Evolutionary conservation across 768 basidiomycete species (phyloP), one percentile per base, ranked within the genome.

Genomic region (Leccinum uliginosum): DNA sequence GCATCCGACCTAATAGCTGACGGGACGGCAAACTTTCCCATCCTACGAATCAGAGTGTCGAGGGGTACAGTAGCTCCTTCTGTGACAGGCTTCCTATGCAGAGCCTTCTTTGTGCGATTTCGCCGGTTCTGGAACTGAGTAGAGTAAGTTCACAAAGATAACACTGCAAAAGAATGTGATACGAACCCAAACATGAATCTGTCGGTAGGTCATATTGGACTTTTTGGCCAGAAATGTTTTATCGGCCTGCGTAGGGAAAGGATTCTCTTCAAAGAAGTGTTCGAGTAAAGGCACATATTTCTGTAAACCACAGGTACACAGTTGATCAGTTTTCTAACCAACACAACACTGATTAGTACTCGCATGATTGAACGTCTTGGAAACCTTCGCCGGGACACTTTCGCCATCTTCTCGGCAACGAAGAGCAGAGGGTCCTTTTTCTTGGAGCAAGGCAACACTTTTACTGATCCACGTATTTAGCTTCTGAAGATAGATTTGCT

Each of bases 11-110:
- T 68, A 34, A 17, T 35, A 40, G 17, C 56, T 59, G 1, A 67
- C 14, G 48, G 69, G 15, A 73, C 53, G 17, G 66, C 54, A 14
- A 63, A 71, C 19, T 52, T 60, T 2, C 63, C 53, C 71, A 74
- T 74, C 15, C 57, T 55, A 75, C 51, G 19, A 24, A 23, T 23
- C 15, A 53, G 29, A 19, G 11, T 47, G 40, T 53, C 44, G 12
- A 48, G 52, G 3, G 52, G 44, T 9, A 23, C 29, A 24, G 29
- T 48, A 7, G 19, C 29, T 1, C 44, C 29, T 10, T 53, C 52
- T 7, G 6, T 11, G 2, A 9, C 15, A 0, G 43, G 29, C 9
- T 53, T 48, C 21, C 11, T 53, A 15, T 15, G 43, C 40, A 26
- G n/a, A 24, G 6, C 7, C 35, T 47, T 53, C 44, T 53, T 55